A percentile compares a stretch with the other conserved stretches of the same genome.
phyloP scores from a whole-genome alignment of 441 rosid species.

The Kokia cookei region DNA sequence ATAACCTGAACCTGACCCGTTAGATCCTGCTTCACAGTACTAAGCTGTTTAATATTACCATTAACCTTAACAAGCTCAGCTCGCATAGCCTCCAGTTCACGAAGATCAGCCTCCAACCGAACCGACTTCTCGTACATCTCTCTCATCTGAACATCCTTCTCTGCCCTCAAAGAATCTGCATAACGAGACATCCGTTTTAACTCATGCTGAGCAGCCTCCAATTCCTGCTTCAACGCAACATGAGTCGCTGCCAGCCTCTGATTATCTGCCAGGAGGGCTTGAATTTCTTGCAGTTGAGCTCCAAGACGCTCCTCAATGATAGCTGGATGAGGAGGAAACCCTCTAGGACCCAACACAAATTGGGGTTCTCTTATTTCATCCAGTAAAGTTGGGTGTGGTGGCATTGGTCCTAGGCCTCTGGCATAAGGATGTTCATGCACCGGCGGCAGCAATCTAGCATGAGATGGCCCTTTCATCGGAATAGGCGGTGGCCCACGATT shows the following conservation, averaged over 20 bases:
- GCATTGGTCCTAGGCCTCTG: slow-evolving; percentile 53
- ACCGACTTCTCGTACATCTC: slow-evolving; percentile 79
- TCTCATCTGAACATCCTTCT: slow-evolving; percentile 79
- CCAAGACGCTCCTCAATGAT: slow-evolving; percentile 71
- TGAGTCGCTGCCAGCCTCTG: slow-evolving; percentile 86
- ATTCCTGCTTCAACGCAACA: slow-evolving; percentile 87
- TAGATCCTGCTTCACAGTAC: slow-evolving; percentile 59
- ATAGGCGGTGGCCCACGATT: slow-evolving; percentile 69
- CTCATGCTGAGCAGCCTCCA: slow-evolving; percentile 79
- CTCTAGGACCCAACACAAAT: slow-evolving; percentile 48
- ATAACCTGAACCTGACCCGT: slow-evolving; percentile 60
- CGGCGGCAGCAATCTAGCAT: slow-evolving; percentile 39
- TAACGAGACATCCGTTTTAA: slow-evolving; percentile 60
- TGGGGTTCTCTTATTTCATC: slow-evolving; percentile 68
- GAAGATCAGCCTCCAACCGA: slow-evolving; percentile 60
- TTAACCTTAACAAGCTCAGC: slow-evolving; percentile 59
- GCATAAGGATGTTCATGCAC: slow-evolving; percentile 42
- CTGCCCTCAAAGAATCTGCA: slow-evolving; percentile 62
- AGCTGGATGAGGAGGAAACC: slow-evolving; percentile 62
- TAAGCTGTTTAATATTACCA: slow-evolving; percentile 73
- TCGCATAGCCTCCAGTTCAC: slow-evolving; percentile 56
- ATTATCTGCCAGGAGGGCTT: slow-evolving; percentile 75
- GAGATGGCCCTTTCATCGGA: slow-evolving; percentile 50
- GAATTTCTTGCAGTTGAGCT: slow-evolving; percentile 79
- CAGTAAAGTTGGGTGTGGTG: slow-evolving; percentile 45